phyloP scores from a whole-genome alignment of 208 protist genomes.

The Jaenimonas drosophilae region DNA sequence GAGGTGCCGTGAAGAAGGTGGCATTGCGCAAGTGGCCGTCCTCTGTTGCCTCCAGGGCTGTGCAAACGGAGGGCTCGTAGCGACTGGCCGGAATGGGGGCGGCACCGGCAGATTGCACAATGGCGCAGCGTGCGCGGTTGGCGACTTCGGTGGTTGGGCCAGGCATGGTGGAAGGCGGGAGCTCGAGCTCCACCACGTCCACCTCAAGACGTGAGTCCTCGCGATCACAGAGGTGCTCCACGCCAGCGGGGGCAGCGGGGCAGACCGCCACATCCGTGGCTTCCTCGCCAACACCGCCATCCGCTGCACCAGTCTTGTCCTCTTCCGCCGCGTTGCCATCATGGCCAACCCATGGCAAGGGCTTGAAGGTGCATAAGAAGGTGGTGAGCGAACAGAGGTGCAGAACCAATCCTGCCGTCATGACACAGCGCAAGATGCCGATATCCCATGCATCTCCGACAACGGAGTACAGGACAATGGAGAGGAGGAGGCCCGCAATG shows the following conservation, averaged over 20 bases:
- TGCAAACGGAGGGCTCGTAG: slow-evolving; percentile 31
- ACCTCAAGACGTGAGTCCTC: slow-evolving; percentile 7
- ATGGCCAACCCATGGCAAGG: slow-evolving; percentile 29
- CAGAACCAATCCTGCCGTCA: slow-evolving; percentile 32
- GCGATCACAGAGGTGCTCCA: slow-evolving; percentile 13
- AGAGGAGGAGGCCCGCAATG: slow-evolving; percentile 34
- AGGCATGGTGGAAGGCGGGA: slow-evolving; percentile 5
- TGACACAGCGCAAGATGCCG: slow-evolving; percentile 32
- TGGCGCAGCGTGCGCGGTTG: slow-evolving; percentile 23
- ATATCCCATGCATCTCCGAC: slow-evolving; percentile 42
- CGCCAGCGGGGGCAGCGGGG: neutral
- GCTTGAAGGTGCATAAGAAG: slow-evolving; percentile 32
- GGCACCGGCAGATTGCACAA: slow-evolving; percentile 6
- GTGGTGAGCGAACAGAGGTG: slow-evolving; percentile 39
- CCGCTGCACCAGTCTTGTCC: slow-evolving; percentile 3
- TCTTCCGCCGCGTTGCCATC: no score
- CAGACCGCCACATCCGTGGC: slow-evolving; percentile 2
- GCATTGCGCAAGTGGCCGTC: neutral
- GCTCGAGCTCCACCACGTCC: slow-evolving; percentile 12
- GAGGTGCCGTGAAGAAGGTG: neutral
- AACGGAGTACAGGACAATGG: slow-evolving; percentile 29
- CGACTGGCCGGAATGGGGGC: slow-evolving; percentile 4
- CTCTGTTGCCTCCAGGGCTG: slow-evolving; percentile 9
- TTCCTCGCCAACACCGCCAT: neutral
- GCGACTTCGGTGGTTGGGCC: slow-evolving; percentile 13